These are phyloP conservation scores for Pythium diclinum DNA, from an alignment of 352 stramenopile species.

Conservation along the genomic window DNA sequence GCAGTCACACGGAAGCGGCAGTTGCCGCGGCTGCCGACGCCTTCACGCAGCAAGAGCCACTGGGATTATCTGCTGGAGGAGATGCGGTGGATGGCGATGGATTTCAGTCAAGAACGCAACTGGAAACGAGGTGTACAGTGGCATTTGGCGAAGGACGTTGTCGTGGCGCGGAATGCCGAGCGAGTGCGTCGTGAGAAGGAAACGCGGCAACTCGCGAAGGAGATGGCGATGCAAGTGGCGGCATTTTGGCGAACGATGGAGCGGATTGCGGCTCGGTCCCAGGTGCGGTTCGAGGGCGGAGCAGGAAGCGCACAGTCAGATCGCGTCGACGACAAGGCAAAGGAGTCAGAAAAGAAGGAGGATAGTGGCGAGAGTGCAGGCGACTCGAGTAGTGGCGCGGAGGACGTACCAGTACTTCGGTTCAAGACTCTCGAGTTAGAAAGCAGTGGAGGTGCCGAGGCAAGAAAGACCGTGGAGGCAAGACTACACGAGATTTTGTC, in stretches of 20 bases:
- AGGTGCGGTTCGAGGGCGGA: slow-evolving; percentile 57
- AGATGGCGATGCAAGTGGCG: slow-evolving; percentile 66
- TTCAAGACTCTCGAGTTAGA: slow-evolving; percentile 24
- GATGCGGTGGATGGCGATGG: slow-evolving; percentile 95
- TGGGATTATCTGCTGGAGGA: slow-evolving; percentile 95
- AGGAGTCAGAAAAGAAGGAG: neutral
- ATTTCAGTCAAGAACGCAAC: slow-evolving; percentile 96
- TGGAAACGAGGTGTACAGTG: slow-evolving; percentile 89
- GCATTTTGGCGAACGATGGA: slow-evolving; percentile 86
- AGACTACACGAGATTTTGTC: slow-evolving; percentile 33
- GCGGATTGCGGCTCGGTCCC: slow-evolving; percentile 73
- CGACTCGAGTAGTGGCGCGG: neutral
- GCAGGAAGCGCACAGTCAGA: neutral
- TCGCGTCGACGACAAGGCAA: neutral
- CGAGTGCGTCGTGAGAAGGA: slow-evolving; percentile 62
- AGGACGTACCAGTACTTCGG: neutral
- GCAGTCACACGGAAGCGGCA: slow-evolving; percentile 64
- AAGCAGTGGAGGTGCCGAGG: slow-evolving; percentile 18
- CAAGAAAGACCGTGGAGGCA: slow-evolving; percentile 31
- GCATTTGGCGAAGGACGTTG: slow-evolving; percentile 58
- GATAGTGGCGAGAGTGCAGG: slow-evolving; percentile 20
- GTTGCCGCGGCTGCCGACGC: slow-evolving; percentile 54
- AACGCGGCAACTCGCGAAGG: slow-evolving; percentile 57
- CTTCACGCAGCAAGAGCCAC: slow-evolving; percentile 63
- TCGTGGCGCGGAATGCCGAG: slow-evolving; percentile 67